A percentile compares a stretch with the other conserved stretches of the same genome.
These are phyloP conservation scores for Ambrosia artemisiifolia DNA, from an alignment of 129 eudicot species.

Conservation along the genomic window DNA sequence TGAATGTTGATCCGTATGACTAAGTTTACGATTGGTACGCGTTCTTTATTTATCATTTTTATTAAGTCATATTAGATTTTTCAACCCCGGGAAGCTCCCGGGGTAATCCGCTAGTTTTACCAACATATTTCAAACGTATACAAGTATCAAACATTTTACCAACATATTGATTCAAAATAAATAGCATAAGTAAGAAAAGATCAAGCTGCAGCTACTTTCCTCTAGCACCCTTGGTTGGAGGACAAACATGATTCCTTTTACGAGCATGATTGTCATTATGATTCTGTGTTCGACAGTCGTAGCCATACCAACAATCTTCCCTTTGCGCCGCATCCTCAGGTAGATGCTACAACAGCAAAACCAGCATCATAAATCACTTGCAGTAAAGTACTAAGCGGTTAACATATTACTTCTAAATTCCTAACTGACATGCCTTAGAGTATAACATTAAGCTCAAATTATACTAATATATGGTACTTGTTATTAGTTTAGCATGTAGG, in stretches of 20 bases:
- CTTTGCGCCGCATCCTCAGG: slow-evolving; percentile 60
- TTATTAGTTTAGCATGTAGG: background rate
- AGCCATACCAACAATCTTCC: slow-evolving; percentile 93
- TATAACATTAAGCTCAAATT: background rate
- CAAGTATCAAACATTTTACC: background rate
- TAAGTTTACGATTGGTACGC: too few species aligned
- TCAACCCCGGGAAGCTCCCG: too few species aligned
- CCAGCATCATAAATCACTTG: slow-evolving; percentile 9
- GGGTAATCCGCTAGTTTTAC: too few species aligned
- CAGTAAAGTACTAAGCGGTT: background rate
- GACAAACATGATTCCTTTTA: slow-evolving; percentile 88
- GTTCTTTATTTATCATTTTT: too few species aligned
- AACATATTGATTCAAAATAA: background rate
- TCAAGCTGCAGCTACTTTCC: slow-evolving; percentile 23
- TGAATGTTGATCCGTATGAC: too few species aligned
- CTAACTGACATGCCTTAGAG: background rate
- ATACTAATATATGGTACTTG: background rate
- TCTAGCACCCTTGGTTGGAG: slow-evolving; percentile 68
- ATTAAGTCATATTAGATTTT: too few species aligned
- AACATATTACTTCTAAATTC: background rate
- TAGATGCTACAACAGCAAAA: slow-evolving; percentile 40
- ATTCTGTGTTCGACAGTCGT: slow-evolving; percentile 80
- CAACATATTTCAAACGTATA: background rate
- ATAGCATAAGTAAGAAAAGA: background rate
- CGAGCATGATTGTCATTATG: slow-evolving; percentile 84